Base-by-base conservation (phyloP, 352 stramenopile genomes). In the Phytophthora aleatoria region DNA sequence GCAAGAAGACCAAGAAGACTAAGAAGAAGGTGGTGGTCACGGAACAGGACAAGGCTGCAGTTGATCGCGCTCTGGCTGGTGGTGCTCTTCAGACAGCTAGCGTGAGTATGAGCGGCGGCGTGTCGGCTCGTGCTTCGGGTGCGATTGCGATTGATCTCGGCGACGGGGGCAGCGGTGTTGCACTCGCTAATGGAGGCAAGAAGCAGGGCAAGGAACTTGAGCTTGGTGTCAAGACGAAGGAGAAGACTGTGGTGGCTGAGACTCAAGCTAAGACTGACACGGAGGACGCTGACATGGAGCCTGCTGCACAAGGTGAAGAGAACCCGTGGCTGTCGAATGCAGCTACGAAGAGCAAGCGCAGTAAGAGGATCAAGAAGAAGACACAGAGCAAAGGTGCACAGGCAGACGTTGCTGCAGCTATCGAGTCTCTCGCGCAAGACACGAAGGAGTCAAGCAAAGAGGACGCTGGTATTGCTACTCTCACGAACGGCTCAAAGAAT, bases 131-230 rank as follows among this genome's bases (percentile, higher is more conserved):
- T 47, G 79, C 88, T 8, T 79, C 81, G 0, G 76, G 77, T 5
- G 60, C 80, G 5, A 87, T 96, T 56, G 75, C 87, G 4, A 77
- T 96, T 26, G 78, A 95, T 31, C 74, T 96, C n/a, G 87, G 77
- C 7, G 73, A 89, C 12, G 79, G 72, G 38, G 69, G 51, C 15
- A 56, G 28, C 24, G 49, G 47, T 30, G 26, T 78, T 30, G 39
- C 45, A 1, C 47, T 83, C 1, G 64, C 69, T 16, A 74, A 77
- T 30, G 74, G 48, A 8, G 69, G 61, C 28, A 73, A 52, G 41
- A 63, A 55, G 9, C 36, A 56, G 33, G 56, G 39, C 38, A 70
- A 69, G 15, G 54, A 56, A 53, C 62, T 82, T 53, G 73, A 80
- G 69, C 58, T 76, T 41, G 76, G 83, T 27, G 62, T 39, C 15